Evolutionary conservation across 129 eudicot genomes (phyloP), one percentile per base, ranked within the genome.

Genomic region (Saposhnikovia divaricata): DNA sequence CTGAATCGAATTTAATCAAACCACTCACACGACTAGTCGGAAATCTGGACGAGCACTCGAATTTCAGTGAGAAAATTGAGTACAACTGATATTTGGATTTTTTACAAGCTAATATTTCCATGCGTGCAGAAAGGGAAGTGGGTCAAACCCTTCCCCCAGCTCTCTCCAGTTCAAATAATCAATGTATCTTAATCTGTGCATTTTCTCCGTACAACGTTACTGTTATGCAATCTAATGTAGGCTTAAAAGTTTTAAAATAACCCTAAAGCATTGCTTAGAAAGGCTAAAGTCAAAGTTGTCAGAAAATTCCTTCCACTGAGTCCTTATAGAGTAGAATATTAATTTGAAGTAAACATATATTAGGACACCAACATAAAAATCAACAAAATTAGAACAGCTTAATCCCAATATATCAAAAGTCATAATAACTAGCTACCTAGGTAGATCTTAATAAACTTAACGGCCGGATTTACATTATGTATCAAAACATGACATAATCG

Each of bases 401-500:
- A 8, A 57, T 23, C 4, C 4, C 28, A 23, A 23, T 57, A 46
- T 46, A 46, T 19, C 23, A 4, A 0, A 51, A 34, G 1, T 34
- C 1, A 2, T 16, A 1, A 7, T 16, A 0, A 51, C n/a, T 61
- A 61, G 28, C 69, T 61, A n/a, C n/a, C n/a, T n/a, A 61, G 63
- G 4, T 61, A 61, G 69, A 61, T 61, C 34, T 61, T 25, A 61
- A 9, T 61, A n/a, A 61, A 61, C 34, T n/a, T 61, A 61, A 61
- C 34, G 12, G 37, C 37, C 37, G 37, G 69, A 34, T 61, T 61
- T n/a, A 61, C 69, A 61, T 18, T 61, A 25, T 61, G 69, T 61
- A 75, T 82, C 50, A 77, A 77, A 79, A 85, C 71, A 75, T 76
- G 72, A 63, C 75, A 80, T 63, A 71, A 80, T 83, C 81, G 72